phyloP scores from a whole-genome alignment of 2,329 filamentous ascomycete genomes.

The Beauveria australis region DNA sequence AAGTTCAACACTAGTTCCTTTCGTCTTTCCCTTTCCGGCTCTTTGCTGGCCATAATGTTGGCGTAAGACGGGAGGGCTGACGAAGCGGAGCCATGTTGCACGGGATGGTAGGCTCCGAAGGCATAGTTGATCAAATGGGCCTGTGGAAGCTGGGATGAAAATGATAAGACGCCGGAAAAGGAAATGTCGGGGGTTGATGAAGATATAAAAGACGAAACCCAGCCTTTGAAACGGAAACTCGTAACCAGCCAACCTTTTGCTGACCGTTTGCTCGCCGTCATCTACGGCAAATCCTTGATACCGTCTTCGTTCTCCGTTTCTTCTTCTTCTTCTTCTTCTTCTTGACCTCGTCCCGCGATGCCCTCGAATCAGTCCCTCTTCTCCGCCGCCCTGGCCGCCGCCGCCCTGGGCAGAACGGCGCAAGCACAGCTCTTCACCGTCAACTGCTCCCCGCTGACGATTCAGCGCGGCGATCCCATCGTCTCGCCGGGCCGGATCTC shows the following conservation, averaged over 20 bases:
- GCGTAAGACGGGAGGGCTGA: background rate
- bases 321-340: too few species aligned
- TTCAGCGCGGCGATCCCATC: constrained; percentile 51
- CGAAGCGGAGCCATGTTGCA: background rate
- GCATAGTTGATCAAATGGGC: background rate
- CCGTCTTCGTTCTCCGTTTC: background rate
- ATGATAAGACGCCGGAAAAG: background rate
- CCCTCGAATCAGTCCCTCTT: background rate
- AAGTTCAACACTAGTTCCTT: background rate
- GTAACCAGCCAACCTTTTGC: background rate
- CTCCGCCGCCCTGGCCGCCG: background rate
- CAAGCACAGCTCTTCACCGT: constrained; percentile 18
- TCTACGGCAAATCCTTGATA: too few species aligned
- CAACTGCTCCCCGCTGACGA: constrained; percentile 19
- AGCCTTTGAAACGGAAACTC: background rate
- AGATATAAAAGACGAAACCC: background rate
- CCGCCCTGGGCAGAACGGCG: background rate
- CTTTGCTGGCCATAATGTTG: background rate
- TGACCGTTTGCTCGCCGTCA: background rate
- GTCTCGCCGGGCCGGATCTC: constrained; percentile 44
- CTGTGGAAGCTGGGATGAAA: background rate
- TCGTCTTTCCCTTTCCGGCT: background rate
- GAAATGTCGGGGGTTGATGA: background rate
- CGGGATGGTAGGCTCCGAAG: background rate
- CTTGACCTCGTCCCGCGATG: background rate